Conservation (phyloP, 2,329 filamentous ascomycete genomes). For the Didymella exigua region DNA sequence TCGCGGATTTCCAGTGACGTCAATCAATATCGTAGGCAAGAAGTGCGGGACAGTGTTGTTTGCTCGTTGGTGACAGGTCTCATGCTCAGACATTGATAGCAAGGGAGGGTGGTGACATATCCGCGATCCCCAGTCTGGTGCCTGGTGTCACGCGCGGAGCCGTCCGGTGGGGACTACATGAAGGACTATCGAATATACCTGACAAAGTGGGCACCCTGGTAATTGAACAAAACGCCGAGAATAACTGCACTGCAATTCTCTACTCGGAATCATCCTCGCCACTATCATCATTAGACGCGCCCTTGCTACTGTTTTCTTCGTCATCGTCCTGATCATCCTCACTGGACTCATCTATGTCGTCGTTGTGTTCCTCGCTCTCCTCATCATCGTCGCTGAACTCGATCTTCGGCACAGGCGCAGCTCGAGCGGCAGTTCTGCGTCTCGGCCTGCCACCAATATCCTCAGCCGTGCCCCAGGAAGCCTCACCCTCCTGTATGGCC, state of each 20-base stretch:
- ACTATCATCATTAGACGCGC: conserved; percentile 23
- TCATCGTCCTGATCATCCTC: conserved; percentile 21
- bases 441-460: conserved; percentile 37
- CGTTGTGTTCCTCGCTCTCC: conserved; percentile 30
- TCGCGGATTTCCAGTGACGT: not conserved
- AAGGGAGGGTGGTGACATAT: too few species aligned
- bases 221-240: too few species aligned
- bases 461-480: conserved; percentile 69
- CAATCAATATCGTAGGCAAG: not conserved
- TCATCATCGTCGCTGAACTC: conserved; percentile 33
- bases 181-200: too few species aligned
- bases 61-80: not conserved
- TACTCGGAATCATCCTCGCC: conserved; percentile 34
- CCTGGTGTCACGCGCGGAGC: too few species aligned
- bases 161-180: too few species aligned
- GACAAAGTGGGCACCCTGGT: too few species aligned
- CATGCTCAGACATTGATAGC: not conserved
- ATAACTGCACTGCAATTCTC: not conserved
- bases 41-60: not conserved
- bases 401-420: conserved; percentile 26
- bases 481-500: conserved; percentile 80
- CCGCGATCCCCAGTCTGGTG: too few species aligned
- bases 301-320: conserved; percentile 28
- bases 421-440: conserved; percentile 30
- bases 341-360: conserved; percentile 20